These are phyloP conservation scores for Backusella tarrabulga DNA, from an alignment of 192 early-diverging fungal species.

Conservation along the genomic window DNA sequence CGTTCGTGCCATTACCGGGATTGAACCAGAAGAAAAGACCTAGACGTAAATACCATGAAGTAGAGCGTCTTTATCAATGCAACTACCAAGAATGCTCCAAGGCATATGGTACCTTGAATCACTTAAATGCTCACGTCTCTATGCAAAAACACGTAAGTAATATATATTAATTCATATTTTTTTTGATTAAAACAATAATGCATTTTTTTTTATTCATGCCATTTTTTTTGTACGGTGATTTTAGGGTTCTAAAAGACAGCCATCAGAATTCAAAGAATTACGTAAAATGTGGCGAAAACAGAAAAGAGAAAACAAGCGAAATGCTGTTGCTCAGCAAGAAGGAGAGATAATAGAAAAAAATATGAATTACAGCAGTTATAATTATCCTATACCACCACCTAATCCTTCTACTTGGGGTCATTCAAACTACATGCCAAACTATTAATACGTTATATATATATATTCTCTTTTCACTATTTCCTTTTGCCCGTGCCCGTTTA, in stretches of 20 bases:
- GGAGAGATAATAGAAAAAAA: not conserved
- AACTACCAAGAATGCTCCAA: slow-evolving; percentile 53
- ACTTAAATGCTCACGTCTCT: slow-evolving; percentile 57
- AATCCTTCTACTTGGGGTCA: not conserved
- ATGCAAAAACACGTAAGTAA: slow-evolving; percentile 59
- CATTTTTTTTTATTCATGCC: slow-evolving; percentile 13
- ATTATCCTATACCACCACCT: slow-evolving; percentile 1
- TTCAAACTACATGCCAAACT: not conserved
- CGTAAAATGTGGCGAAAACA: slow-evolving; percentile 54
- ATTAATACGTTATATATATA: not conserved
- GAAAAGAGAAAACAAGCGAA: slow-evolving; percentile 40
- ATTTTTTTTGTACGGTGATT: not conserved
- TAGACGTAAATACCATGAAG: slow-evolving; percentile 56
- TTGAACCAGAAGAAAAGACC: slow-evolving; percentile 56
- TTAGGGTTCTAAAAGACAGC: slow-evolving; percentile 30
- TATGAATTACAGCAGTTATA: not conserved
- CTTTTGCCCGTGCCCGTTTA: not conserved
- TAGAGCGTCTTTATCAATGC: slow-evolving; percentile 61
- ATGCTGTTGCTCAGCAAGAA: not conserved
- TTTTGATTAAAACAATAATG: slow-evolving; percentile 23
- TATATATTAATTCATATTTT: not conserved
- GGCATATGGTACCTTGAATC: slow-evolving; percentile 60
- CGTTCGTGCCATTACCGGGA: slow-evolving; percentile 47
- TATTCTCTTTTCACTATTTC: not conserved
- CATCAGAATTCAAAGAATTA: slow-evolving; percentile 54